Evolutionary conservation across 768 basidiomycete genomes (phyloP).

Genomic region (Calocybe indica): DNA sequence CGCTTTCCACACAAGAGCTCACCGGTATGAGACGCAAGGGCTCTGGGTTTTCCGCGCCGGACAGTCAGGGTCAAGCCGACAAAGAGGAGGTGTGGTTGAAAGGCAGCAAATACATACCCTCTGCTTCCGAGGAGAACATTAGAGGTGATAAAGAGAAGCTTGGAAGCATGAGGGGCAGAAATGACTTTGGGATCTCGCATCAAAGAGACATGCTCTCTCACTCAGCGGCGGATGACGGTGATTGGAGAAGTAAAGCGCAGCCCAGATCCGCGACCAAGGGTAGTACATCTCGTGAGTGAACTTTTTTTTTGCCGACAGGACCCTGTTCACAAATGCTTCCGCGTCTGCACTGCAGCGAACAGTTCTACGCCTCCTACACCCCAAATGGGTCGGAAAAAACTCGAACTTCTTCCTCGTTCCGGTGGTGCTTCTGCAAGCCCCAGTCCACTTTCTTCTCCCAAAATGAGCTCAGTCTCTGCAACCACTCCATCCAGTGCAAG

Average conservation of each 20-base stretch:
- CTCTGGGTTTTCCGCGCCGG: conserved; percentile 47
- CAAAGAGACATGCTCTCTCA: conserved; percentile 29
- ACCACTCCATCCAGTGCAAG: conserved; percentile 25
- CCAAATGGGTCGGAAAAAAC: conserved; percentile 69
- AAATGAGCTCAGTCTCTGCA: conserved; percentile 46
- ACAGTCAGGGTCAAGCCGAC: conserved; percentile 54
- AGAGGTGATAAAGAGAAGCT: conserved; percentile 35
- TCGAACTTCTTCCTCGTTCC: conserved; percentile 82
- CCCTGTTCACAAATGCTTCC: neutral
- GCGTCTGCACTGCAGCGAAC: conserved; percentile 39
- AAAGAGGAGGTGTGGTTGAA: conserved; percentile 75
- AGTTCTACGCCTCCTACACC: conserved; percentile 80
- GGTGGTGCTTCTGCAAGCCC: conserved; percentile 59
- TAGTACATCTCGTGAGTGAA: conserved; percentile 58
- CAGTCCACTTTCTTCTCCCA: conserved; percentile 76
- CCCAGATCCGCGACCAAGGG: conserved; percentile 27
- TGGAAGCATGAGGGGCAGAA: conserved; percentile 38
- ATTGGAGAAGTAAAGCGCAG: conserved; percentile 52
- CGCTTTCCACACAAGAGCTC: conserved; percentile 38
- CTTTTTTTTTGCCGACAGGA: neutral
- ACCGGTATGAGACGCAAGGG: conserved; percentile 49
- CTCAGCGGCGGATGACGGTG: conserved; percentile 44
- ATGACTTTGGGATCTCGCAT: conserved; percentile 37
- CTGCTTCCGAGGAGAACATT: conserved; percentile 12
- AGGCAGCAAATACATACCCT: conserved; percentile 68